A percentile compares a stretch with the other conserved stretches of the same genome.
phyloP scores from a whole-genome alignment of 352 stramenopile genomes.

The Globisporangium perplexum region DNA sequence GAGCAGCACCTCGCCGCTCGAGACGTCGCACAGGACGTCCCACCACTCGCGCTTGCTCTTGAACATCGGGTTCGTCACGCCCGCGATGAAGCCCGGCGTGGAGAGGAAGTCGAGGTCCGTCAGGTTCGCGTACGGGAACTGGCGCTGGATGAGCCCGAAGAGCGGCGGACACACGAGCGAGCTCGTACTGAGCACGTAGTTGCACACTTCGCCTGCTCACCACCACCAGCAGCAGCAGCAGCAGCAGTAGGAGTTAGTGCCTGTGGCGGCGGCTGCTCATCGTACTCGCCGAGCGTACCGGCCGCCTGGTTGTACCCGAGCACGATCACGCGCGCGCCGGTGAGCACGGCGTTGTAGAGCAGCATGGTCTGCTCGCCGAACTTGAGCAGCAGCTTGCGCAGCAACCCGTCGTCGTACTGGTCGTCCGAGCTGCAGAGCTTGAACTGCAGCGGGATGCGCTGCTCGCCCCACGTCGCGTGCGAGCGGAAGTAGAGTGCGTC shows the following conservation, averaged over 20 bases:
- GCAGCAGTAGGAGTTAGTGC: no score
- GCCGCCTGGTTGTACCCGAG: conserved; percentile 81
- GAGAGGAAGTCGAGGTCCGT: conserved; percentile 85
- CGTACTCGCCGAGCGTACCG: no score
- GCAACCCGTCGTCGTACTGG: conserved; percentile 73
- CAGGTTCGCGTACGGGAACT: conserved; percentile 87
- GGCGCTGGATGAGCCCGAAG: conserved; percentile 68
- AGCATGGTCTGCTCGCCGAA: conserved; percentile 84
- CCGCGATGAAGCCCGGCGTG: conserved; percentile 83
- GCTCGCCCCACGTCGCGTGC: conserved; percentile 48
- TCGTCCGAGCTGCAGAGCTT: conserved; percentile 82
- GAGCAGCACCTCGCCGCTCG: conserved; percentile 68
- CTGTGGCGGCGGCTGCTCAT: no score
- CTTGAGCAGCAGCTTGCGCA: conserved; percentile 61
- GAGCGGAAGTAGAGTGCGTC: conserved; percentile 56
- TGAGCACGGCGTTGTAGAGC: conserved; percentile 86
- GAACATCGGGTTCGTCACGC: conserved; percentile 91
- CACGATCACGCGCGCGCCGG: conserved; percentile 68
- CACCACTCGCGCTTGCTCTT: conserved; percentile 89
- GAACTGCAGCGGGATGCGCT: conserved; percentile 64
- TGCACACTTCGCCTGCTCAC: conserved; percentile 75
- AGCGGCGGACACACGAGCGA: conserved; percentile 79
- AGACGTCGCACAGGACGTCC: conserved; percentile 88
- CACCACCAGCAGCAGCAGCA: neutral
- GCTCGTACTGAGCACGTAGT: conserved; percentile 82